Base-by-base conservation (phyloP, 441 rosid genomes). In the Erodium moschatum region DNA sequence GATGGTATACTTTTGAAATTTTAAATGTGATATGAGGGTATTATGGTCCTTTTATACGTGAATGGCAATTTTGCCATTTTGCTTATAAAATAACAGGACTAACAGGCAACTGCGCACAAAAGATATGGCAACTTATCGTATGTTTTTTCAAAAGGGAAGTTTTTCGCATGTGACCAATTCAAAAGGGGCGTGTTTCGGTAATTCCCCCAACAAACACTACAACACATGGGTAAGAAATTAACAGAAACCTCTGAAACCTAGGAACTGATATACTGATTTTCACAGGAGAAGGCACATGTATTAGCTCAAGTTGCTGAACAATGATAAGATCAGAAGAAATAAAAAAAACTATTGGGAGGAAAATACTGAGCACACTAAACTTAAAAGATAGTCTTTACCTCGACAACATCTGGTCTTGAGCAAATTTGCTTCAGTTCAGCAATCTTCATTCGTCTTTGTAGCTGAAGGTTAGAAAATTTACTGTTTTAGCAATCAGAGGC, bases 351-450 rank as follows among this genome's bases (percentile, higher is more conserved):
- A 13, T 35, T 33, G 10, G 24, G 16, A 42, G 6, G 20, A 58
- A 58, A 20, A 18, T 8, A 8, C 31, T 29, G 3, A 29, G 31
- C 31, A 31, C 58, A 21, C 13, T 12, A 7, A 8, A 63, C 52
- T 21, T 33, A 62, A 61, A 24, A 31, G 62, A 68, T 29, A 69
- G 71, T 66, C 33, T 56, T 19, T 82, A 91, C 99, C 96, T 95
- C 99, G 60, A 95, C 99, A 18, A 95, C 97, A 90, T 95, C 99
- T 73, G 97, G 99, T 82, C 96, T 90, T 19, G 96, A 81, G 72
- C 91, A 89, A 8, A 90, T 87, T 77, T 92, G 96, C 76, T 95
- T 95, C 65, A 95, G 82, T 78, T 88, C 91, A 73, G 95, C 99
- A 81, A 95, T 87, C 75, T 91, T 95, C 99, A 95, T 95, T 72